Evolutionary conservation across 192 early-diverging fungal species (phyloP).

Genomic region (Coemansia sp.): DNA sequence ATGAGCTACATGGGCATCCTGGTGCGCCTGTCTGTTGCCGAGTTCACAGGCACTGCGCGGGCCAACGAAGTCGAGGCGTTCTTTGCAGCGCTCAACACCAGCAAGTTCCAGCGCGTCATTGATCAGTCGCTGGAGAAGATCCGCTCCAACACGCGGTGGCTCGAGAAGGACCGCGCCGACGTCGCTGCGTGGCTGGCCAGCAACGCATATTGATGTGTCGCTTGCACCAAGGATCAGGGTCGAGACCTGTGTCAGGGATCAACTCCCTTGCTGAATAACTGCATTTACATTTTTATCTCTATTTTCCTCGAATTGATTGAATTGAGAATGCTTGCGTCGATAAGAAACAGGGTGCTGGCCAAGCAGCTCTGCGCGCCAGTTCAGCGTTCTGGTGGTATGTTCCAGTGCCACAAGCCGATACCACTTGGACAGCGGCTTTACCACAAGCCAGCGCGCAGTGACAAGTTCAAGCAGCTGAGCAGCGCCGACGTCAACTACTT

Average conservation of each 20-base stretch:
- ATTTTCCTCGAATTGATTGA: neutral
- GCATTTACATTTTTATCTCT: too few species aligned
- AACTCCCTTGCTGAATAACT: too few species aligned
- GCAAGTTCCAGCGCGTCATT: slow-evolving; percentile 60
- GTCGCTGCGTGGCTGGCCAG: slow-evolving; percentile 41
- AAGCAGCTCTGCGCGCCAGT: neutral
- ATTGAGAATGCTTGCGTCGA: neutral
- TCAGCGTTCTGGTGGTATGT: too few species aligned
- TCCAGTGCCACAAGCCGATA: too few species aligned
- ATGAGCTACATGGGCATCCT: slow-evolving; percentile 69
- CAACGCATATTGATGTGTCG: slow-evolving; percentile 7
- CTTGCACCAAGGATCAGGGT: too few species aligned
- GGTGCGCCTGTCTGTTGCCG: slow-evolving; percentile 61
- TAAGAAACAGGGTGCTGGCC: slow-evolving; percentile 3
- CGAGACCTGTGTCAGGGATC: too few species aligned
- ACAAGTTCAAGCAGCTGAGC: slow-evolving; percentile 53
- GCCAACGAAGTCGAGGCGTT: slow-evolving; percentile 61
- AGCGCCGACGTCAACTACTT: slow-evolving; percentile 64
- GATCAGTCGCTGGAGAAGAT: slow-evolving; percentile 73
- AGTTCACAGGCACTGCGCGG: slow-evolving; percentile 60
- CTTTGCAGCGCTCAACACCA: slow-evolving; percentile 56
- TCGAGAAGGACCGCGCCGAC: slow-evolving; percentile 44
- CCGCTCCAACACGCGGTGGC: slow-evolving; percentile 57
- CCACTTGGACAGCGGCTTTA: neutral
- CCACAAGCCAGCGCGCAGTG: slow-evolving; percentile 37